Conservation (phyloP, 176 grass and related monocot species). For the Bromus sterilis region DNA sequence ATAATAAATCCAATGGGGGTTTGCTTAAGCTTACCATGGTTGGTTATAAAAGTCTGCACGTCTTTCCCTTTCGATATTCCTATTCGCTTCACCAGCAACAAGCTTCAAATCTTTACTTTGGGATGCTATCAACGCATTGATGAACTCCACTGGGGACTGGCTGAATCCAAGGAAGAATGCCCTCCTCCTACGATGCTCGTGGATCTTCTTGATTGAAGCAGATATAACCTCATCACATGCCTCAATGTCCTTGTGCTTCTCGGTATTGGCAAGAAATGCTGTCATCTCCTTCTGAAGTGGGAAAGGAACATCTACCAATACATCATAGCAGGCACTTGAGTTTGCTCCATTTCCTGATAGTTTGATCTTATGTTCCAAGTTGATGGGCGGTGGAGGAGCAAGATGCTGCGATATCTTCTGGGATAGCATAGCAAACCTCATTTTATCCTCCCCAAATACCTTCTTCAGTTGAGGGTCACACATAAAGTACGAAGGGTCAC, state of each 20-base stretch:
- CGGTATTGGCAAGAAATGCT: slow-evolving; percentile 72
- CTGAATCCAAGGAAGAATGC: slow-evolving; percentile 98
- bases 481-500: slow-evolving; percentile 73
- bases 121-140: slow-evolving; percentile 83
- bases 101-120: slow-evolving; percentile 99
- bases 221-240: slow-evolving; percentile 90
- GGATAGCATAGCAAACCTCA: slow-evolving; percentile 80
- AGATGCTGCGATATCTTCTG: slow-evolving; percentile 98
- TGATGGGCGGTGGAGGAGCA: slow-evolving; percentile 57
- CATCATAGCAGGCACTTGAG: slow-evolving; percentile 81
- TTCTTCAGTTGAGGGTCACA: slow-evolving; percentile 74
- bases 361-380: slow-evolving; percentile 81
- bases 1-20: background rate
- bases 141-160: slow-evolving; percentile 92
- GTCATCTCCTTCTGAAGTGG: slow-evolving; percentile 90
- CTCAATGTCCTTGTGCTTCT: slow-evolving; percentile 95
- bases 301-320: slow-evolving; percentile 88
- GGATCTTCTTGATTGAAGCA: slow-evolving; percentile 97
- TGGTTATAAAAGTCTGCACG: slow-evolving; percentile 89
- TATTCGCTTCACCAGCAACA: slow-evolving; percentile 70
- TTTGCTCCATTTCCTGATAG: slow-evolving; percentile 59
- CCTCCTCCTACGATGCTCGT: slow-evolving; percentile 90
- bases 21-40: slow-evolving; percentile 59
- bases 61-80: slow-evolving; percentile 77
- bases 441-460: slow-evolving; percentile 90